phyloP scores from a whole-genome alignment of 768 basidiomycete genomes.

The Mrakia blollopis region DNA sequence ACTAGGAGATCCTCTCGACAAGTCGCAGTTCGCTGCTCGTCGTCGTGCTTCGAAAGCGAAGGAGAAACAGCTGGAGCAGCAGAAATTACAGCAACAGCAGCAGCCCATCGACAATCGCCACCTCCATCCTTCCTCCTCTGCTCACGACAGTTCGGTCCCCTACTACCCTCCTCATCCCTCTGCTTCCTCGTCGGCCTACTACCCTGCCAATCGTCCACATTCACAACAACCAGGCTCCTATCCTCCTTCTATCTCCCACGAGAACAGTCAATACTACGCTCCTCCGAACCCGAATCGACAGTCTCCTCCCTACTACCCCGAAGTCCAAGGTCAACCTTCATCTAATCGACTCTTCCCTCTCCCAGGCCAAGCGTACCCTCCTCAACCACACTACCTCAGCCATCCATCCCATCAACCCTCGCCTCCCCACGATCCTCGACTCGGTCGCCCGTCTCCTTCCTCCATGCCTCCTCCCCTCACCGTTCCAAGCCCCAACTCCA shows the following conservation, averaged over 20 bases:
- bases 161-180: background rate
- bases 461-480: slow-evolving; percentile 1
- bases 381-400: background rate
- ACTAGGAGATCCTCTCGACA: slow-evolving; percentile 26
- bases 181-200: background rate
- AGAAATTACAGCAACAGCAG: background rate
- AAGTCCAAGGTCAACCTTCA: background rate
- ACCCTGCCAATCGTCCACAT: background rate
- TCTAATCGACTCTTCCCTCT: background rate
- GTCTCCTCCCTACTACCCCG: slow-evolving; percentile 6
- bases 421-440: background rate
- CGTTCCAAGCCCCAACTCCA: background rate
- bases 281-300: background rate
- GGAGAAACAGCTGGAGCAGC: slow-evolving; percentile 1
- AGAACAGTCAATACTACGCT: slow-evolving; percentile 1
- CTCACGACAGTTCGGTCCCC: slow-evolving; percentile 1
- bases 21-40: slow-evolving; percentile 18
- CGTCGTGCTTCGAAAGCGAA: slow-evolving; percentile 15
- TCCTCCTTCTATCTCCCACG: background rate
- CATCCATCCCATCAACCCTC: background rate
- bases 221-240: background rate
- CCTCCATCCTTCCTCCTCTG: background rate
- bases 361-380: background rate
- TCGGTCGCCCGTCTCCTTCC: background rate
- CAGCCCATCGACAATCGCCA: background rate